Evolutionary conservation across 345 rosid genomes (phyloP), one percentile per base, ranked within the genome.

Genomic region (Schrenkiella parvula): DNA sequence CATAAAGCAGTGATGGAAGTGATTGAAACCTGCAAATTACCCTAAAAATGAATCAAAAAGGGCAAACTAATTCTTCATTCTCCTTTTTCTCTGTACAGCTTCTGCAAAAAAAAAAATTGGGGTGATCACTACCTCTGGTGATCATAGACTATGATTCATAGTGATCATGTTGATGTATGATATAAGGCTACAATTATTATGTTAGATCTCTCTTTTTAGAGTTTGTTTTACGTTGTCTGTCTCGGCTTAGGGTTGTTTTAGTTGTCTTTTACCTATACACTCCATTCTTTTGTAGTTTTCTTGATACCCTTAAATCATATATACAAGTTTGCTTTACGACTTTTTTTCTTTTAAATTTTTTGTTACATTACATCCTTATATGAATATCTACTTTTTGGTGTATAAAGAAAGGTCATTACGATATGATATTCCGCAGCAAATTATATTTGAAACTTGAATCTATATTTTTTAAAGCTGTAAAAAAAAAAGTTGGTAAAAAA

Each of bases 1-100:
- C 96, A 90, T 77, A 89, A 82, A 83, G 88, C 89, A 47, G 97
- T 95, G 79, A 87, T 68, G 52, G 97, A 87, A 90, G 98, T 95
- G 21, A 92, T 95, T 0, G 95, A 88, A 73, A 87, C 98, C 23
- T 92, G 96, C 75, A 84, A 89, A 74, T 73, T 87, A 29, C 89
- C 84, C 8, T 89, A 77, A 46, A 73, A 44, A 5, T 14, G 23
- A 35, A 58, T 48, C n/a, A 63, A 32, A 60, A 15, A 43, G 60
- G 70, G 77, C 67, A 80, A 32, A 62, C 43, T 51, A 66, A 50
- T 60, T 68, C 70, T 61, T 74, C 71, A 6, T 55, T 63, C 46
- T 69, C 59, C 50, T 28, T 25, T 3, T n/a, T 25, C 65, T 64
- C 59, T 86, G 93, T 88, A 88, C 82, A 88, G 87, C 68, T 73